Percentiles rank a stretch among this genome's conserved stretches.
Evolutionary conservation across 2,329 filamentous ascomycete species (phyloP).

Genomic region (Drechslera avenae): DNA sequence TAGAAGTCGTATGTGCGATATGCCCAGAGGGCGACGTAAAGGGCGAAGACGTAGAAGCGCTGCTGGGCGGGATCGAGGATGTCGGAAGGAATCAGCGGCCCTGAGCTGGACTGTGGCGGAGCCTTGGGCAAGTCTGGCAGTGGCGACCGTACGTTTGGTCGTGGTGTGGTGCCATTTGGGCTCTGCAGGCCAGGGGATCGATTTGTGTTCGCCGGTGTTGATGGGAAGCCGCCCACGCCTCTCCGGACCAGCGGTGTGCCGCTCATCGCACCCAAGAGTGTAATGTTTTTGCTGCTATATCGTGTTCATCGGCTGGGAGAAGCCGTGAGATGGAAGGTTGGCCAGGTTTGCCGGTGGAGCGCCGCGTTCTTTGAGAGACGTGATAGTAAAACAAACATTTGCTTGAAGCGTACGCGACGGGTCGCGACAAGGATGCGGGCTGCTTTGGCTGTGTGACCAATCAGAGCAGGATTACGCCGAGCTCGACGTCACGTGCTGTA

Average conservation of each 20-base stretch:
- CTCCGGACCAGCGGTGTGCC: slow-evolving; percentile 73
- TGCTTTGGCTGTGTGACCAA: slow-evolving; percentile 20
- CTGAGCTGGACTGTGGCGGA: slow-evolving; percentile 29
- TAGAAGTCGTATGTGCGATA: slow-evolving; percentile 91
- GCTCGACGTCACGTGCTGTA: slow-evolving; percentile 22
- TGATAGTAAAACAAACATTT: slow-evolving; percentile 37
- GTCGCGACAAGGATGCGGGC: slow-evolving; percentile 28
- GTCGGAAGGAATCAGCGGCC: slow-evolving; percentile 78
- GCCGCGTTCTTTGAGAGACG: slow-evolving; percentile 12
- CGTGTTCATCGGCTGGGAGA: slow-evolving; percentile 25
- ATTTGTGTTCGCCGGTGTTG: slow-evolving; percentile 65
- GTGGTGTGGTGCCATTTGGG: slow-evolving; percentile 30
- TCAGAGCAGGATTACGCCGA: slow-evolving; percentile 18
- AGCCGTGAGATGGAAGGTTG: not conserved
- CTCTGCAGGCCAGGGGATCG: slow-evolving; percentile 34
- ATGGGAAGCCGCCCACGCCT: slow-evolving; percentile 76
- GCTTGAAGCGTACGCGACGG: slow-evolving; percentile 27
- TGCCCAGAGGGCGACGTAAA: slow-evolving; percentile 76
- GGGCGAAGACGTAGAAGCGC: slow-evolving; percentile 80
- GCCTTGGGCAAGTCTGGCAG: slow-evolving; percentile 42
- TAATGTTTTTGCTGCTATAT: slow-evolving; percentile 13
- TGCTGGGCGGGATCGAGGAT: slow-evolving; percentile 90
- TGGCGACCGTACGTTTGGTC: slow-evolving; percentile 43
- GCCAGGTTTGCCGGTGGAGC: slow-evolving; percentile 18
- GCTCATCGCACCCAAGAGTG: slow-evolving; percentile 71